Percentiles rank a stretch among this genome's conserved stretches.
Evolutionary conservation across 345 rosid genomes (phyloP).

Genomic region (Salix exigua): DNA sequence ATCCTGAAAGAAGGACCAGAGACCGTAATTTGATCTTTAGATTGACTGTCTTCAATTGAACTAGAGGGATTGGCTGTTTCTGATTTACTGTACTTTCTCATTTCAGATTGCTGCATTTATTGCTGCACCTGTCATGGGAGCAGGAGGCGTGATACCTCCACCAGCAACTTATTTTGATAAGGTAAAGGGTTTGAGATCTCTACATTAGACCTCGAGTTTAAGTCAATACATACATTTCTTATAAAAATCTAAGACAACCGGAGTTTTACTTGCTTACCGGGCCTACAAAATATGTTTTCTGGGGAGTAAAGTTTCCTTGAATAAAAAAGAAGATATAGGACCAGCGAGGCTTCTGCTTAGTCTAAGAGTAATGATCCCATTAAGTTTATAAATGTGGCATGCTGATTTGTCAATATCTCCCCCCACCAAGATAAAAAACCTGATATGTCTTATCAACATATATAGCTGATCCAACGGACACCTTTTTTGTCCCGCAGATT

Average conservation of each 20-base stretch:
- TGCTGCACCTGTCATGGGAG: conserved; percentile 98
- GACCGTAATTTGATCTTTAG: conserved; percentile 47
- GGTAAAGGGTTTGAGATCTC: conserved; percentile 17
- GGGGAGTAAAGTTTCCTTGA: too few species aligned
- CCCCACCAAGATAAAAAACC: not conserved
- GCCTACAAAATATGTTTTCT: too few species aligned
- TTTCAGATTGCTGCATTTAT: conserved; percentile 92
- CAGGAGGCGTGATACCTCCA: conserved; percentile 95
- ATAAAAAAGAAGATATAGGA: too few species aligned
- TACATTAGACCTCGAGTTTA: too few species aligned
- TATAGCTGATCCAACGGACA: not conserved
- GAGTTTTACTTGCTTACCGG: too few species aligned
- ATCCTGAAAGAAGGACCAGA: conserved; percentile 96
- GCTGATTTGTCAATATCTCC: not conserved
- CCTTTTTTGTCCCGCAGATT: conserved; percentile 41
- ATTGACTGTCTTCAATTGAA: conserved; percentile 6
- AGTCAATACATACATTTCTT: too few species aligned
- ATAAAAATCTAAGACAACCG: too few species aligned
- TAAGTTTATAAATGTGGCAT: not conserved
- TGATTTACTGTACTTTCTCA: conserved; percentile 13
- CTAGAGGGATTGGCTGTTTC: not conserved
- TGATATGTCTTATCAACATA: not conserved
- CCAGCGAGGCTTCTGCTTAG: not conserved
- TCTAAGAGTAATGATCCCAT: not conserved
- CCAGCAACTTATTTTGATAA: conserved; percentile 93